Evolutionary conservation across 2,329 filamentous ascomycete genomes (phyloP).

Genomic region (Nemania abortiva): DNA sequence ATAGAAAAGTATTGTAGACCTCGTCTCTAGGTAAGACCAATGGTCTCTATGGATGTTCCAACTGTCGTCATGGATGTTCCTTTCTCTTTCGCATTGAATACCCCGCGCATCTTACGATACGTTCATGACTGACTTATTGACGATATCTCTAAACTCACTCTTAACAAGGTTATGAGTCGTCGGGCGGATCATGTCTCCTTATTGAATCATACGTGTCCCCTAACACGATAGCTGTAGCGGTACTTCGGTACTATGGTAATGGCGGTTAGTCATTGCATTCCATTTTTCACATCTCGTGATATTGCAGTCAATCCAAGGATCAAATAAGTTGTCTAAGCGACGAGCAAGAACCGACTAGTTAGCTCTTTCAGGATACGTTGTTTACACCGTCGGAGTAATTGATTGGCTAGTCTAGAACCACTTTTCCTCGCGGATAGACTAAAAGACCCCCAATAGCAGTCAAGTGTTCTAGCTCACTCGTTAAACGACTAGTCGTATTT

Average conservation of each 20-base stretch:
- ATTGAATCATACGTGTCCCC: not conserved
- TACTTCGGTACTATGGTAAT: not conserved
- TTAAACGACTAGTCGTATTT: conserved; percentile 1
- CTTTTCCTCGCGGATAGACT: conserved; percentile 24
- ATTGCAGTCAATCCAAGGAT: not conserved
- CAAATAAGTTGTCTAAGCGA: not conserved
- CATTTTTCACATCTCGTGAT: conserved; percentile 5
- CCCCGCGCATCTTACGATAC: not conserved
- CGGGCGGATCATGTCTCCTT: not conserved
- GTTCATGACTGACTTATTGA: not conserved
- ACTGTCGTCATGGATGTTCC: not conserved
- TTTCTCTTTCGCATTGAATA: not conserved
- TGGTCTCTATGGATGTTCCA: not conserved
- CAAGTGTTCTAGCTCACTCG: conserved; percentile 4
- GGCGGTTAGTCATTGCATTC: not conserved
- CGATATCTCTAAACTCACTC: not conserved
- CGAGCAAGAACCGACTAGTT: not conserved
- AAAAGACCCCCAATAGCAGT: conserved; percentile 8
- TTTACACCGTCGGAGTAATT: not conserved
- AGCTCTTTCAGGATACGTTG: not conserved
- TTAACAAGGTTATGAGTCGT: not conserved
- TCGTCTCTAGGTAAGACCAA: not conserved
- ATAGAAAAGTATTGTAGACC: not conserved
- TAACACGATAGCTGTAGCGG: not conserved
- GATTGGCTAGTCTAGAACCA: conserved; percentile 5